A percentile compares a stretch with the other conserved stretches of the same genome.
Conservation (phyloP, 1,284 basidiomycete genomes). For the Irpex lacteus region DNA sequence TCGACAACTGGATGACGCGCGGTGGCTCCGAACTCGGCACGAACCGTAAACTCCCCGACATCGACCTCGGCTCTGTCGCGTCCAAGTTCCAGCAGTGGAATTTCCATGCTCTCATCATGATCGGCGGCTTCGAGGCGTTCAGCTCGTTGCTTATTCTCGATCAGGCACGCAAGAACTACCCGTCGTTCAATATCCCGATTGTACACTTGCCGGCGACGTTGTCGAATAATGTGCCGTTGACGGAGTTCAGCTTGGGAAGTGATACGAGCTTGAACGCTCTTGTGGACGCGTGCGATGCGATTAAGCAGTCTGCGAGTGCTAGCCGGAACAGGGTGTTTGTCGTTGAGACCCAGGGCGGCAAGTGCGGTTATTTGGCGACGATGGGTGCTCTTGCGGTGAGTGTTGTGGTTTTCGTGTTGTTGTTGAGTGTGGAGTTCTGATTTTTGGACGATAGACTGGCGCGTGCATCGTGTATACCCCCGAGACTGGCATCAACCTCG, state of each 20-base stretch:
- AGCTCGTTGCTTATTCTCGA: slow-evolving; percentile 77
- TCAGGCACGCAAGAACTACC: slow-evolving; percentile 78
- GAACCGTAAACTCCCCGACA: slow-evolving; percentile 84
- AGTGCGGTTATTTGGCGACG: slow-evolving; percentile 93
- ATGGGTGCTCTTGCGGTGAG: slow-evolving; percentile 92
- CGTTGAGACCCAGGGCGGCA: slow-evolving; percentile 97
- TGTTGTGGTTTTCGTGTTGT: slow-evolving; percentile 14
- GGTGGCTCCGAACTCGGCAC: slow-evolving; percentile 99
- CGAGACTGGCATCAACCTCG: slow-evolving; percentile 84
- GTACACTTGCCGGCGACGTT: slow-evolving; percentile 93
- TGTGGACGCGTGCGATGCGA: slow-evolving; percentile 97
- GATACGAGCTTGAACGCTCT: slow-evolving; percentile 97
- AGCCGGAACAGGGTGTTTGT: slow-evolving; percentile 96
- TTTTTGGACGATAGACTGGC: slow-evolving; percentile 60
- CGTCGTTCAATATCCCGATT: slow-evolving; percentile 92
- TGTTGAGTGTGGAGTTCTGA: neutral
- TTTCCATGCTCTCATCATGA: slow-evolving; percentile 83
- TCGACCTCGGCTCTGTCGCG: slow-evolving; percentile 86
- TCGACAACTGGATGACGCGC: slow-evolving; percentile 94
- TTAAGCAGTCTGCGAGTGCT: slow-evolving; percentile 96
- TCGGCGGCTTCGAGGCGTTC: slow-evolving; percentile 97
- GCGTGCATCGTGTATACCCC: slow-evolving; percentile 94
- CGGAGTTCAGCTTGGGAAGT: slow-evolving; percentile 92
- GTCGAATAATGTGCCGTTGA: slow-evolving; percentile 97
- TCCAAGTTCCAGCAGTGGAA: slow-evolving; percentile 87